Evolutionary conservation across 345 rosid species (phyloP).

Genomic region (Luvunga scandens): DNA sequence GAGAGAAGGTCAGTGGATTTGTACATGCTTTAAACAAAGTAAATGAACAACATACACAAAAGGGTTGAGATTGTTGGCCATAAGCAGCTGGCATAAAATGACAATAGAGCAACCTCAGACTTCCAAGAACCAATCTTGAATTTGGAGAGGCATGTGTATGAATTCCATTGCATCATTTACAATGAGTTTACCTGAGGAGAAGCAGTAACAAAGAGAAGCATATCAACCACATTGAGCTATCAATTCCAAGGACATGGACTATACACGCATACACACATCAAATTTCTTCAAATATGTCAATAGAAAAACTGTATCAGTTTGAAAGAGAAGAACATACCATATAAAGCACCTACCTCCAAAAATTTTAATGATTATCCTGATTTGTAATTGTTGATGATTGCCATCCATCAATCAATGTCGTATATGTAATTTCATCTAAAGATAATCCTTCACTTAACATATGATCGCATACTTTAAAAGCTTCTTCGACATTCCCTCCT

Average conservation of each 20-base stretch:
- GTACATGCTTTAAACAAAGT: neutral
- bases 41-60: neutral
- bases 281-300: neutral
- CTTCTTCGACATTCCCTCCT: slow-evolving; percentile 54
- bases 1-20: neutral
- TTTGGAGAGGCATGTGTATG: neutral
- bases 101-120: neutral
- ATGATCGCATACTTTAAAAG: slow-evolving; percentile 43
- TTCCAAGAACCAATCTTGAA: slow-evolving; percentile 11
- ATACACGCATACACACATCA: neutral
- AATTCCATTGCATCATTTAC: neutral
- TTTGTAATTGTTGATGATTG: slow-evolving; percentile 22
- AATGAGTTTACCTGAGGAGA: neutral
- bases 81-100: neutral
- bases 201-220: neutral
- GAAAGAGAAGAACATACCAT: neutral
- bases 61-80: neutral
- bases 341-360: slow-evolving; percentile 14
- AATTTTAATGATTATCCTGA: slow-evolving; percentile 23
- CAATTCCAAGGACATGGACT: neutral
- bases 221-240: neutral
- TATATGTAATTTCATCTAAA: slow-evolving; percentile 64
- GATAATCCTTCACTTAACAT: slow-evolving; percentile 30
- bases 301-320: neutral
- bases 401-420: slow-evolving; percentile 57